A percentile compares a stretch with the other conserved stretches of the same genome.
phyloP scores from a whole-genome alignment of 225 moss, liverwort and hornwort species.

The Straminergon stramineum region DNA sequence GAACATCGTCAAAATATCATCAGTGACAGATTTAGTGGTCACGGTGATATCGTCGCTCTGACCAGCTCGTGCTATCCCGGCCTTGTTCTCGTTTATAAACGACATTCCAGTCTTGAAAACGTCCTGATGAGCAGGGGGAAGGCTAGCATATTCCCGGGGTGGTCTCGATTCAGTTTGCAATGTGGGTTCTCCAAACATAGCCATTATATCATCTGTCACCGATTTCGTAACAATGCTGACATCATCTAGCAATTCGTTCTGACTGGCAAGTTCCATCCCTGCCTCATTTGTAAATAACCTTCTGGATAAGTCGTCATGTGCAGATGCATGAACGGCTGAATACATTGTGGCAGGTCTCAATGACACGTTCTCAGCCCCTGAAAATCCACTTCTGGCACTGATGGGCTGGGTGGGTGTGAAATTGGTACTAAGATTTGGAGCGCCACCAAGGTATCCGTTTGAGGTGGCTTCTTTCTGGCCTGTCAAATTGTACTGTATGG shows the following conservation, averaged over 20 bases:
- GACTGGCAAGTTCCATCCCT: not conserved
- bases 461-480: not conserved
- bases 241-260: constrained; percentile 21
- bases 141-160: not conserved
- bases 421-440: not conserved
- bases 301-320: not conserved
- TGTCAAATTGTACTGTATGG: not conserved
- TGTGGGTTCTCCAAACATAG: constrained; percentile 34
- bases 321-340: not conserved
- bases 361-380: not conserved
- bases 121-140: not conserved
- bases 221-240: constrained; percentile 35
- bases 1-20: constrained; percentile 40
- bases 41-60: constrained; percentile 4
- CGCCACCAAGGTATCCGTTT: not conserved
- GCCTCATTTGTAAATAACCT: not conserved
- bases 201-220: constrained; percentile 44
- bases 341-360: not conserved
- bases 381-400: not conserved
- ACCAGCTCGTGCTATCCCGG: not conserved
- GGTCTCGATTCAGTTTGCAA: not conserved
- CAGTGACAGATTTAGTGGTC: constrained; percentile 11
- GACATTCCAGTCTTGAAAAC: not conserved
- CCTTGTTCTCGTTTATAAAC: not conserved
- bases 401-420: not conserved